Evolutionary conservation across 2,329 filamentous ascomycete genomes (phyloP), one percentile per base, ranked within the genome.

Genomic region (Botryotinia narcissicola): DNA sequence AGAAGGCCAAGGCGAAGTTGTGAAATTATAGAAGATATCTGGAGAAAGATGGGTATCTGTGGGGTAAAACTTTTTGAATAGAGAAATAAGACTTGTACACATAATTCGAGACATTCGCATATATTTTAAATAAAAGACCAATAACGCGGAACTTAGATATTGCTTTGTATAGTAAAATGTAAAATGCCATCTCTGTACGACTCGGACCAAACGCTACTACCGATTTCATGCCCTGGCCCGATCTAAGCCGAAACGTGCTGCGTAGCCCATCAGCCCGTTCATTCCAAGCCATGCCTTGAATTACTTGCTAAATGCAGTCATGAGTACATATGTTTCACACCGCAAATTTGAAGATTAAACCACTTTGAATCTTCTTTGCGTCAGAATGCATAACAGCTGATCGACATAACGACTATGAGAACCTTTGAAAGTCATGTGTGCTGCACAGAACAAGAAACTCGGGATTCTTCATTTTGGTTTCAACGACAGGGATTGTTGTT

Each of bases 1-100:
- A 84, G 78, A 86, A 82, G 74, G 83, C 87, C 74, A 87, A 86
- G 81, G 83, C 87, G 75, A 87, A 86, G 81, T 76, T 84, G 73
- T 84, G 83, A 72, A 75, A 12, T 16, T 40, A 20, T 25, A 37
- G 59, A 25, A 37, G 20, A 14, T 25, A 9, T 37, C 46, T 22
- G 44, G 35, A 59, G 68, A n/a, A n/a, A 16, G 57, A 22, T 9
- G 6, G 5, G 40, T 59, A 32, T 69, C 20, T n/a, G 25, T 40
- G n/a, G 25, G 4, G 37, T 25, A 29, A 14, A 16, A 8, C n/a
- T 25, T 48, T 32, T 46, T 37, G 48, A 37, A n/a, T 67, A 67
- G 29, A 59, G 25, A n/a, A 10, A 59, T 16, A 37, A 37, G 32
- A 70, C 48, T 60, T 44, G 37, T 60, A 61, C 29, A 35, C 44